These are phyloP conservation scores for Meira nashicola DNA, from an alignment of 1,284 basidiomycete species.

Conservation along the genomic window DNA sequence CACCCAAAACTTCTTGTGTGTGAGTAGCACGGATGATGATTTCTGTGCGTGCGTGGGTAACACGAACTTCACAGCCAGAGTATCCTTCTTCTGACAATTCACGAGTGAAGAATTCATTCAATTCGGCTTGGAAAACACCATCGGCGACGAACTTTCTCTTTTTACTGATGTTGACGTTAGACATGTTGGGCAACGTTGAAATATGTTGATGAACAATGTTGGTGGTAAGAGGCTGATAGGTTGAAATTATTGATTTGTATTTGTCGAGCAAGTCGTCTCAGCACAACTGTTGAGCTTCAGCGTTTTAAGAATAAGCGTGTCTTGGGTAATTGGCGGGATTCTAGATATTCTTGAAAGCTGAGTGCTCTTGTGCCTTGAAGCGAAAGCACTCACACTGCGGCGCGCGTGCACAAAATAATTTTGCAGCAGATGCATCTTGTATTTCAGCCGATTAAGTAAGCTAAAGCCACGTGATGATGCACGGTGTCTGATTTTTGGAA, in stretches of 20 bases:
- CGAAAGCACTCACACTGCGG: no score
- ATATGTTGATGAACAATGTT: neutral
- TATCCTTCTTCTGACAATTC: constrained; percentile 99
- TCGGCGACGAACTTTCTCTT: constrained; percentile 66
- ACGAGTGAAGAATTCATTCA: constrained; percentile 95
- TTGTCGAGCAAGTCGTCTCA: neutral
- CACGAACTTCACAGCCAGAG: constrained; percentile 99
- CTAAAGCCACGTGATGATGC: neutral
- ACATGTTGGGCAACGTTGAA: neutral
- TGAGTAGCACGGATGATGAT: constrained; percentile 99
- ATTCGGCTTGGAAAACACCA: constrained; percentile 95
- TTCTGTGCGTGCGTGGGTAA: constrained; percentile 98
- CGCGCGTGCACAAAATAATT: no score
- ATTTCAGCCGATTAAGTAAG: neutral
- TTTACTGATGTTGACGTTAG: constrained; percentile 4
- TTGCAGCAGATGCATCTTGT: no score
- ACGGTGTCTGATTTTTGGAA: no score
- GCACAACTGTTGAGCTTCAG: neutral
- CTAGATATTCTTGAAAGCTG: no score
- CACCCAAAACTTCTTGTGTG: constrained; percentile 98
- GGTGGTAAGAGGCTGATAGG: no score
- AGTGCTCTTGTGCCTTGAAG: no score
- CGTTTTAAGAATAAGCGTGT: no score
- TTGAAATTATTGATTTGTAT: neutral
- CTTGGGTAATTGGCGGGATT: no score